Evolutionary conservation across 129 eudicot genomes (phyloP).

Genomic region (Flaveria ramosissima): DNA sequence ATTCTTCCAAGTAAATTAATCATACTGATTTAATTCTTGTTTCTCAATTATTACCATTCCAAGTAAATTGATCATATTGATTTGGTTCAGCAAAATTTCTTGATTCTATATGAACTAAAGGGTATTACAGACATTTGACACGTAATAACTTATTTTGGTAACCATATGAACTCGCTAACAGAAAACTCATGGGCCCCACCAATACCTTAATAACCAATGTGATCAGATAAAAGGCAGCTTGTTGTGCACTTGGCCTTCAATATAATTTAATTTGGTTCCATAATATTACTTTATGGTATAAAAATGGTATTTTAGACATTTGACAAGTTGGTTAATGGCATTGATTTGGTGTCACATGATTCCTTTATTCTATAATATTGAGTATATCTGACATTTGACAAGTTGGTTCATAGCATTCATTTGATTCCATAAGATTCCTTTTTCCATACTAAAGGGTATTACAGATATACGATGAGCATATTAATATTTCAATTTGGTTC

Average conservation of each 20-base stretch:
- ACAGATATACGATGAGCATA: not conserved
- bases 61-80: not conserved
- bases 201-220: no score
- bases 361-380: not conserved
- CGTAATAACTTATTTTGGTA: not conserved
- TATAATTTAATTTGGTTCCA: not conserved
- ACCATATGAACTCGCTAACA: no score
- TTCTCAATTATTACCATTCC: not conserved
- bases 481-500: not conserved
- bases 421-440: not conserved
- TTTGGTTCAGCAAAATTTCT: not conserved
- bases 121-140: not conserved
- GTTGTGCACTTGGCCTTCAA: no score
- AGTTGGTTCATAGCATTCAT: not conserved
- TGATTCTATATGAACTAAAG: not conserved
- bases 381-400: not conserved
- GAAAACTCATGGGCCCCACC: no score
- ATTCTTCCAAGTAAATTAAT: not conserved
- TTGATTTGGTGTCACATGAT: not conserved
- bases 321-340: not conserved
- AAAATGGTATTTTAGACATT: not conserved
- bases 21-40: not conserved
- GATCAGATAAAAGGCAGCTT: no score
- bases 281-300: not conserved
- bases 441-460: not conserved